Evolutionary conservation across 129 eudicot genomes (phyloP), one percentile per base, ranked within the genome.

Genomic region (Solidago caesia): DNA sequence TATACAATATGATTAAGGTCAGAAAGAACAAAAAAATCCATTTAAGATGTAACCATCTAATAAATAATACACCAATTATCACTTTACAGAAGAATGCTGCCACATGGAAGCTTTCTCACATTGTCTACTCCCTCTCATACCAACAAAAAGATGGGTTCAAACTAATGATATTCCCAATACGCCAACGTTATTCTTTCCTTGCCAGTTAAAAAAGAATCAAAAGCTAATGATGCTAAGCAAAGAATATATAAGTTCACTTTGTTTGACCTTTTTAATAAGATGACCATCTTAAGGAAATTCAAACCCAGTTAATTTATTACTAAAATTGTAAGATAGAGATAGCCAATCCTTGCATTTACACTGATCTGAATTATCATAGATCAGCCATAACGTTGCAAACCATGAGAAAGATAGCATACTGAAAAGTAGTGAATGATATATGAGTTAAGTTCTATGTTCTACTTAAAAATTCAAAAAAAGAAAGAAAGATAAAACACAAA

Each of bases 181-280:
- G 52, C 66, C 79, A 53, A 67, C 11, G 53, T 56, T 55, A 76
- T 76, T 76, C 80, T 67, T 76, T 55, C 67, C 78, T 72, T 64
- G 47, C 12, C 13, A 2, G 7, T 44, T 59, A 46, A 43, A 49
- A 79, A 78, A 65, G 33, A 52, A 79, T 65, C 44, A 57, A 56
- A 64, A 72, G 67, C 61, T 73, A 25, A 25, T 26, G 72, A 53
- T 41, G 25, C 25, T 25, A 59, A 67, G 80, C 16, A 55, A 51
- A 72, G 78, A 72, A 66, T 15, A 52, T 41, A 9, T 44, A 14
- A 56, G 66, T 41, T 45, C 48, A 59, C 67, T 72, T 55, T 71
- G 68, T 65, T 43, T 62, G 27, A 64, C 65, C 70, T 27, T 26
- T 45, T 39, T 11, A 25, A 41, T 8, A 66, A 16, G 25, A 66